Conservation (phyloP, 257 asterid species). For the Nicotiana knightiana region DNA sequence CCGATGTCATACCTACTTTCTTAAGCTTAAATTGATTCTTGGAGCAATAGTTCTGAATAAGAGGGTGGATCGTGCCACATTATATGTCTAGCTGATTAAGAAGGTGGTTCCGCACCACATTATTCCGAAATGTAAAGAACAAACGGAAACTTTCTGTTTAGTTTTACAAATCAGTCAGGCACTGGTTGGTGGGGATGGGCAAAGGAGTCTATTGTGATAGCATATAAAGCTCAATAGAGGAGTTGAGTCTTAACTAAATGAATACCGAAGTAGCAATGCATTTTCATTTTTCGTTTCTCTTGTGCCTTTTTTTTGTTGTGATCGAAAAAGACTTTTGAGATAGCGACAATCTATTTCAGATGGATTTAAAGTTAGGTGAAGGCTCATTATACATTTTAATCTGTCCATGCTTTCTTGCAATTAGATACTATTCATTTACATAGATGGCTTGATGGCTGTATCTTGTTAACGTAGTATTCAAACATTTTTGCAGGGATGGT, state of each 20-base stretch:
- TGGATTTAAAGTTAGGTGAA: neutral
- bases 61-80: neutral
- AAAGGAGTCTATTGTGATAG: neutral
- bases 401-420: neutral
- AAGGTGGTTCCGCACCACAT: neutral
- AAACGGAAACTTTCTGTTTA: neutral
- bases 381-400: neutral
- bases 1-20: neutral
- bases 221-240: neutral
- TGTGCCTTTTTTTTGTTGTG: neutral
- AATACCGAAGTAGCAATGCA: neutral
- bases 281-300: neutral
- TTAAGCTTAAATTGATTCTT: slow-evolving; percentile 2
- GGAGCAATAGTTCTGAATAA: neutral
- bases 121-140: neutral
- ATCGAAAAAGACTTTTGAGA: neutral
- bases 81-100: neutral
- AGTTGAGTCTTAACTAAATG: neutral
- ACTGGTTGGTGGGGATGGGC: neutral
- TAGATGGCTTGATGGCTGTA: neutral
- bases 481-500: slow-evolving; percentile 66
- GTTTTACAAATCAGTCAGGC: neutral
- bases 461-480: neutral
- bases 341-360: neutral
- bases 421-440: neutral